Evolutionary conservation across 2,329 filamentous ascomycete genomes (phyloP).

Genomic region (Trichophyton rubrum): DNA sequence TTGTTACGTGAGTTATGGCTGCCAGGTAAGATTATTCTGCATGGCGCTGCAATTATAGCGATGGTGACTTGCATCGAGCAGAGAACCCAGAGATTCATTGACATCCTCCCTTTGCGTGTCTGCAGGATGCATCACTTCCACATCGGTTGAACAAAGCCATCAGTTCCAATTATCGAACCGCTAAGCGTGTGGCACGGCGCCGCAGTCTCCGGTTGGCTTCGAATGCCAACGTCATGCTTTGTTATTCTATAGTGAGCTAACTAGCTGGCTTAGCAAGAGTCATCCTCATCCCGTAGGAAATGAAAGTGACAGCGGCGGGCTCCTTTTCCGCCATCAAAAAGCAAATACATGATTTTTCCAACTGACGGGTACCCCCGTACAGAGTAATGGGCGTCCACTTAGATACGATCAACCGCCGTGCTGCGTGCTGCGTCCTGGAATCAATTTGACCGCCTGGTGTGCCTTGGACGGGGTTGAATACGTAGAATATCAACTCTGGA

Average conservation of each 20-base stretch:
- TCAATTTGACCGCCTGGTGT: background rate
- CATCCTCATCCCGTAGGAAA: background rate
- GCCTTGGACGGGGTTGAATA: too few species aligned
- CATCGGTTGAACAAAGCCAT: background rate
- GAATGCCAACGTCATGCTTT: background rate
- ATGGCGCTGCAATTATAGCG: background rate
- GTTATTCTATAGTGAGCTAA: too few species aligned
- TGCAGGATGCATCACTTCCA: background rate
- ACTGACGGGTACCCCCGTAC: constrained; percentile 3
- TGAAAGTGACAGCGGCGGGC: background rate
- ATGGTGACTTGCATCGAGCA: background rate
- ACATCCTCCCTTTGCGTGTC: background rate
- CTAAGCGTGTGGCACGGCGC: background rate
- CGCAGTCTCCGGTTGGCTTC: background rate
- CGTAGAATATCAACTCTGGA: background rate
- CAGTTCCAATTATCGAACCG: background rate
- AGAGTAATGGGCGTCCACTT: background rate
- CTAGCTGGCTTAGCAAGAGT: too few species aligned
- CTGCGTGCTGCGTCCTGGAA: background rate
- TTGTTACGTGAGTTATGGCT: background rate
- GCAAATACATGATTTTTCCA: constrained; percentile 1
- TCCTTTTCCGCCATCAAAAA: background rate
- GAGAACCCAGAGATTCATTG: background rate
- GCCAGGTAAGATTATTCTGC: background rate
- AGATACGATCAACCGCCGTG: background rate